Evolutionary conservation across 805 yeast species (phyloP).

Genomic region (Teunomyces funiuensis): DNA sequence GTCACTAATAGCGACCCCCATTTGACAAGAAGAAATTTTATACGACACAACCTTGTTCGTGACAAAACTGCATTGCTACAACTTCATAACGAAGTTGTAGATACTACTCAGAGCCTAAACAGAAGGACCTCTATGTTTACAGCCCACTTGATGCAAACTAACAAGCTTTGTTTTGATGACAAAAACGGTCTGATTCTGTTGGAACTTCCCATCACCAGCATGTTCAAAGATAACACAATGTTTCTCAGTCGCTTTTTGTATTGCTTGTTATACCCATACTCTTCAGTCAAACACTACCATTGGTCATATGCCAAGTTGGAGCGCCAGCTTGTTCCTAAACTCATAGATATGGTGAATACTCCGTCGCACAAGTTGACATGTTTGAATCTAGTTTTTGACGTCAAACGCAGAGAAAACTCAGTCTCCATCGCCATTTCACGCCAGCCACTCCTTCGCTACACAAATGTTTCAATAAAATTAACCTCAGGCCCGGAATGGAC

Average conservation of each 20-base stretch:
- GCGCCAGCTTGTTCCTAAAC: constrained; percentile 28
- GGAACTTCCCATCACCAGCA: constrained; percentile 9
- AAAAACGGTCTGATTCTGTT: constrained; percentile 12
- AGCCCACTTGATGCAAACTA: constrained; percentile 4
- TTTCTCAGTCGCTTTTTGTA: constrained; percentile 33
- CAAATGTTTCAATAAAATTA: background rate
- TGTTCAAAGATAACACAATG: constrained; percentile 11
- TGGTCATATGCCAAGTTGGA: constrained; percentile 42
- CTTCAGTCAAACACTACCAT: constrained; percentile 36
- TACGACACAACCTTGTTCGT: constrained; percentile 37
- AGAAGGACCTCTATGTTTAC: constrained; percentile 2
- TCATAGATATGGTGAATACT: constrained; percentile 8
- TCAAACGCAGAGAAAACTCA: background rate
- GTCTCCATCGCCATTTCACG: constrained; percentile 15
- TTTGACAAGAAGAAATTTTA: constrained; percentile 58
- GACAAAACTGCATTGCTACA: background rate
- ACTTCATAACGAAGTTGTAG: background rate
- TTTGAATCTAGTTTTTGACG: constrained; percentile 23
- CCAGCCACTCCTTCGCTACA: constrained; percentile 19
- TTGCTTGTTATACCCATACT: constrained; percentile 23
- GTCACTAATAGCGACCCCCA: constrained; percentile 53
- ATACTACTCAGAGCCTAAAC: constrained; percentile 1
- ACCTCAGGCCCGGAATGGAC: constrained; percentile 15
- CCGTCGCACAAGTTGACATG: constrained; percentile 7
- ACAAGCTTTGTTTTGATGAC: constrained; percentile 3